A percentile compares a stretch with the other conserved stretches of the same genome.
These are phyloP conservation scores for Ophiorrhiza pumila DNA, from an alignment of 257 asterid species.

Conservation along the genomic window DNA sequence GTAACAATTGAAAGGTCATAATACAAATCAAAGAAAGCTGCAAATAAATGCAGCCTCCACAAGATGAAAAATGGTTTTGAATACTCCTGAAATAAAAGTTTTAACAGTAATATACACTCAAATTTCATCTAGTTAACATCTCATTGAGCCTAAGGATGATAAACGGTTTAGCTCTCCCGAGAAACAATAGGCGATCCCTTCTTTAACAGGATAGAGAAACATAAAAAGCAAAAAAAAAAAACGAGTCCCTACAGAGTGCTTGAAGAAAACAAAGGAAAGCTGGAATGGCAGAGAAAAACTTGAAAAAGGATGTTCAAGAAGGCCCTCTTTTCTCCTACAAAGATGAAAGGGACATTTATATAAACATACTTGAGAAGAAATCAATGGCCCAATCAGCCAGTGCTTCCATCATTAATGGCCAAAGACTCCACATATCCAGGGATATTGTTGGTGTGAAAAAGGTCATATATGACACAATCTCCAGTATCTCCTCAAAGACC, in stretches of 20 bases:
- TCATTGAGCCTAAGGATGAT: neutral
- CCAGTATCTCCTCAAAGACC: conserved; percentile 97
- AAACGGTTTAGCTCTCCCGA: neutral
- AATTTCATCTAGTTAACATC: neutral
- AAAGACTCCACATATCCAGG: conserved; percentile 96
- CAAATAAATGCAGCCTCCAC: neutral
- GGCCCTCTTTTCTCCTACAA: neutral
- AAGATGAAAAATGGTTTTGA: neutral
- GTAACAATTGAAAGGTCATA: neutral
- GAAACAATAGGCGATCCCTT: neutral
- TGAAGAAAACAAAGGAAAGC: conserved; percentile 1
- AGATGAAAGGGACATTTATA: neutral
- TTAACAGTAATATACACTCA: neutral
- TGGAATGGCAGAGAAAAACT: neutral
- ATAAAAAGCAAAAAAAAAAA: neutral
- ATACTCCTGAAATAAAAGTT: neutral
- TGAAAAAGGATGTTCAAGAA: conserved; percentile 1
- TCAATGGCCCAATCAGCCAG: conserved; percentile 99
- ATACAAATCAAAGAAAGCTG: neutral
- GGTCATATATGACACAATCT: conserved; percentile 97
- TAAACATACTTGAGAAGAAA: conserved; percentile 83
- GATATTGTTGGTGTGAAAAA: conserved; percentile 92
- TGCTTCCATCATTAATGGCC: conserved; percentile 96
- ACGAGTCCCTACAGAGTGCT: neutral
- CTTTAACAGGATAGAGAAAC: neutral